phyloP scores from a whole-genome alignment of 805 yeast species.

The Clavispora santaluciae region DNA sequence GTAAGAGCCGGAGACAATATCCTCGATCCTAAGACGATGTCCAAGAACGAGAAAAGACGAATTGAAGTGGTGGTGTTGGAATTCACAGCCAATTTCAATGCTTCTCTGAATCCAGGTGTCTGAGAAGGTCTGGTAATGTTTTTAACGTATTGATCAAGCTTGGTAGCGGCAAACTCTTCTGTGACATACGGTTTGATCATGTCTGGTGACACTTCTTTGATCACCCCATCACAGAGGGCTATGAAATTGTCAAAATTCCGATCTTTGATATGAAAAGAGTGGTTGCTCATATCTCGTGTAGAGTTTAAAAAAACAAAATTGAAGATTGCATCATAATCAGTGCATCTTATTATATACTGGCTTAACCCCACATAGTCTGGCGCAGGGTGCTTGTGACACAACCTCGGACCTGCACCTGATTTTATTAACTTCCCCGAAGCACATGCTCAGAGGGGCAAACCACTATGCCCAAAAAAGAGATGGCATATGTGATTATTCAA shows the following conservation, averaged over 20 bases:
- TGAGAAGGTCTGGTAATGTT: constrained; percentile 24
- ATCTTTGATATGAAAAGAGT: constrained; percentile 14
- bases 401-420: not conserved
- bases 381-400: constrained; percentile 1
- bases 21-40: constrained; percentile 26
- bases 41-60: constrained; percentile 20
- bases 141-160: constrained; percentile 23
- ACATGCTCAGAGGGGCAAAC: not conserved
- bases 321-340: not conserved
- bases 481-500: too few relatives aligned
- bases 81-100: constrained; percentile 9
- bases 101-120: constrained; percentile 22
- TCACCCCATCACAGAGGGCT: constrained; percentile 30
- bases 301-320: not conserved
- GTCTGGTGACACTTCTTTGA: constrained; percentile 29
- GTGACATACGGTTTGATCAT: constrained; percentile 21
- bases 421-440: not conserved
- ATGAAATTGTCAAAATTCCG: constrained; percentile 24
- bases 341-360: not conserved
- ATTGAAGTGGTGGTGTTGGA: constrained; percentile 16
- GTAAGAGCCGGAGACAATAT: constrained; percentile 27
- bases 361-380: constrained; percentile 4
- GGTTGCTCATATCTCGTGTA: not conserved
- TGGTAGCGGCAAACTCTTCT: constrained; percentile 22
- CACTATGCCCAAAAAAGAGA: not conserved